Base-by-base conservation (phyloP, 345 rosid genomes). In the Erucastrum elatum region DNA sequence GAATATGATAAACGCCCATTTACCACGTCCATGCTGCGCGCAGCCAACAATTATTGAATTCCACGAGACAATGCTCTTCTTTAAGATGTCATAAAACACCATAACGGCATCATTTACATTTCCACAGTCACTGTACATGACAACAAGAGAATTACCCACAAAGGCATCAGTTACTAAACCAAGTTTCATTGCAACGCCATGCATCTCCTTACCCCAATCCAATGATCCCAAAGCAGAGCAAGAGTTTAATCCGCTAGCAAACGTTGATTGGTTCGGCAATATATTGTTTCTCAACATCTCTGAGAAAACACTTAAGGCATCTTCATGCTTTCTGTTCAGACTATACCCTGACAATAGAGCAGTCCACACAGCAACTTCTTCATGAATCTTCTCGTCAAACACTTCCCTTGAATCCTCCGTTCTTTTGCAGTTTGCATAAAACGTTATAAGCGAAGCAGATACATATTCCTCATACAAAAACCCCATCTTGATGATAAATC, bases 231-330 rank as follows among this genome's bases (percentile, higher is more conserved):
- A 77, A 66, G 84, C 85, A 71, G 88, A 70, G 46, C 94, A 91
- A 39, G 92, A 88, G 78, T 86, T 88, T 82, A 91, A 79, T 68
- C 84, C 87, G 39, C 91, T 88, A 15, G 85, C 82, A 67, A 93
- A 85, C 33, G 98, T 88, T 70, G 92, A 90, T 41, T 91, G 94
- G 78, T 90, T 87, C 2, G 98, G 97, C 64, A 85, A 74, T 31
- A 90, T 73, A 39, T 68, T 72, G 49, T 67, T 49, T 82, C 71
- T 86, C 15, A 87, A 74, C 94, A 93, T 93, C 76, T 69, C 85
- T 1, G 83, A 65, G 73, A 89, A 89, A 70, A 88, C 55, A 76
- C 66, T 77, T 56, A 90, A 9, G 3, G 93, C 92, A 62, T 75
- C 82, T 63, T 83, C 86, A 33, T 91, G 89, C 83, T 82, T 76